Percentiles rank a stretch among this genome's conserved stretches.
Conservation (phyloP, 1,284 basidiomycete genomes). For the Cryptococcus sp. region DNA sequence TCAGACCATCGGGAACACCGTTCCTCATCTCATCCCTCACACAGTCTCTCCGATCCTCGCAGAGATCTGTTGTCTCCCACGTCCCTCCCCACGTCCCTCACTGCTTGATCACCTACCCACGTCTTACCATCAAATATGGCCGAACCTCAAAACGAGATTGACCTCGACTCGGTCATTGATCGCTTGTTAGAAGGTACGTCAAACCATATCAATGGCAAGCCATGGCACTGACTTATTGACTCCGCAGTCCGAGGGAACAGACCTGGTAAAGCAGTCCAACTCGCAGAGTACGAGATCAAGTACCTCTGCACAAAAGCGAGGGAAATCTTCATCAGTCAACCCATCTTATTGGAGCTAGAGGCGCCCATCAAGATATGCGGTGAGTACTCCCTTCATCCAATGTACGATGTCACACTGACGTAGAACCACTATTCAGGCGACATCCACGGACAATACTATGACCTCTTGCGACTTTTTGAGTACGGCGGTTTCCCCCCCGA, state of each 20-base stretch:
- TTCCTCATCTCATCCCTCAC: too few relatives aligned
- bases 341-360: conserved; percentile 63
- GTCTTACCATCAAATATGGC: conserved; percentile 48
- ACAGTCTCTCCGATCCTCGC: too few relatives aligned
- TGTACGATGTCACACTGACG: background rate
- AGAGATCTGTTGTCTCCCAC: too few relatives aligned
- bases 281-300: conserved; percentile 65
- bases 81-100: background rate
- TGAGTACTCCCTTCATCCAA: conserved; percentile 30
- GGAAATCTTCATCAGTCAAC: conserved; percentile 64
- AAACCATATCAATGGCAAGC: background rate
- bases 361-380: conserved; percentile 67
- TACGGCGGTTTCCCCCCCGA: conserved; percentile 65
- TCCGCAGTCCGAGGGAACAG: conserved; percentile 60
- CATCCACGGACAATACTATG: conserved; percentile 65
- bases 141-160: conserved; percentile 68
- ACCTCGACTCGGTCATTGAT: conserved; percentile 98
- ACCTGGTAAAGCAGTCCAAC: conserved; percentile 62
- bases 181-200: conserved; percentile 88
- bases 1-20: too few relatives aligned
- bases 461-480: conserved; percentile 62
- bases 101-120: background rate
- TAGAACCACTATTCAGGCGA: conserved; percentile 50
- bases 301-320: conserved; percentile 62
- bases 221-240: background rate